Evolutionary conservation across 495 filamentous ascomycete species (phyloP), one percentile per base, ranked within the genome.

Genomic region (Penicillium crystallinum): DNA sequence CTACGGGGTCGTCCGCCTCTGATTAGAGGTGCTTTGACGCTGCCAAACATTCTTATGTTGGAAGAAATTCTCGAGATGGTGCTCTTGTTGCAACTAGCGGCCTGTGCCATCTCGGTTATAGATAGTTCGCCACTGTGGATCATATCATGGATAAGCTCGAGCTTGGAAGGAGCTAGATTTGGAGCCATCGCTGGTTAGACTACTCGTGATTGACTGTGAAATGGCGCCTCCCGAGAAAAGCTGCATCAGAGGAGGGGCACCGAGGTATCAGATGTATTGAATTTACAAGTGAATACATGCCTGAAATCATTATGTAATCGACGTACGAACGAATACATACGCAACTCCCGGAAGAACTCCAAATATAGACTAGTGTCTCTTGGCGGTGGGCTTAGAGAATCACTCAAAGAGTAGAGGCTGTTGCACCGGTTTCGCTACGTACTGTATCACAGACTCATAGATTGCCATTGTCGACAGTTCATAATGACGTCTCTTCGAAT

Each of bases 41-140:
- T 58, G 7, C 66, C 56, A 52, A 64, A 67, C 18, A 49, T 49
- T 18, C 51, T 44, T 50, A 71, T 49, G 51, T 65, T 69, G 22
- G 57, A 61, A 35, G 42, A 50, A 40, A 64, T 59, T 40, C 45
- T 48, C 46, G 22, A 29, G 54, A 71, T 55, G 9, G 56, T 57
- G 17, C 56, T 53, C 19, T 40, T 49, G 36, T 53, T 59, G 49
- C 15, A 61, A 12, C 46, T 40, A 57, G 54, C 30, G 11, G 49
- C 31, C 39, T 42, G 7, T 46, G 54, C 54, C 35, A 60, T 60
- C 48, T 53, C 6, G 1, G 53, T 33, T 25, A 45, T 40, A 52
- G 53, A 42, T 33, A 46, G 45, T 31, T 56, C 43, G 6, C 50
- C 25, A 37, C 49, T 54, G 18, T 42, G 23, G 22, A 54, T 54